Evolutionary conservation across 441 rosid species (phyloP).

Genomic region (Biscutella laevigata): DNA sequence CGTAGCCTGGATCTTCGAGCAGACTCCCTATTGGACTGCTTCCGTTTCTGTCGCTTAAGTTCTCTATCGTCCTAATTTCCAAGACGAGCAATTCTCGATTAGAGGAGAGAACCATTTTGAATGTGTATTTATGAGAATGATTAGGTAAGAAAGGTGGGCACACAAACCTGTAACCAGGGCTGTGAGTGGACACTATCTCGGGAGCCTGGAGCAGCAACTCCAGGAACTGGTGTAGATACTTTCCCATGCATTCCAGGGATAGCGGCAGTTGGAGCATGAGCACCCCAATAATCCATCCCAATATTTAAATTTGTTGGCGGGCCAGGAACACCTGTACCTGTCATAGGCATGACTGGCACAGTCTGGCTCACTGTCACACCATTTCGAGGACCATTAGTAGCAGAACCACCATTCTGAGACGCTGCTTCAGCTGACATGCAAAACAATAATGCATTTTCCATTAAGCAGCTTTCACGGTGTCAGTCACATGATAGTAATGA

Average conservation of each 20-base stretch:
- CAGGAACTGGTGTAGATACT: slow-evolving; percentile 60
- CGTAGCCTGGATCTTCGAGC: slow-evolving; percentile 95
- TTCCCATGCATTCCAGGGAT: slow-evolving; percentile 60
- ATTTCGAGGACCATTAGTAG: slow-evolving; percentile 45
- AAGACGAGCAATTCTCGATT: not conserved
- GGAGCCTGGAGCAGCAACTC: slow-evolving; percentile 49
- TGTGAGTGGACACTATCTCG: slow-evolving; percentile 64
- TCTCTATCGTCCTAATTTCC: slow-evolving; percentile 70
- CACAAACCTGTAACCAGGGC: slow-evolving; percentile 63
- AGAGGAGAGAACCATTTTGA: too few relatives aligned
- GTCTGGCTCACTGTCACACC: slow-evolving; percentile 49
- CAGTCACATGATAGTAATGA: not conserved
- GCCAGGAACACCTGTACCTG: slow-evolving; percentile 54
- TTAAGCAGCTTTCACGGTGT: slow-evolving; percentile 14
- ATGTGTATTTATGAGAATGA: too few relatives aligned
- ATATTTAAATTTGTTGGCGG: slow-evolving; percentile 85
- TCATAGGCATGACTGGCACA: slow-evolving; percentile 38
- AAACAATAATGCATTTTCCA: slow-evolving; percentile 4
- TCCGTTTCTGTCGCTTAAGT: slow-evolving; percentile 77
- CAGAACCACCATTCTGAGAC: slow-evolving; percentile 65
- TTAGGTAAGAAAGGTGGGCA: not conserved
- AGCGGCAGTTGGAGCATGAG: slow-evolving; percentile 55
- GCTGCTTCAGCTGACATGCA: slow-evolving; percentile 39
- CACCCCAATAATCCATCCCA: slow-evolving; percentile 93
- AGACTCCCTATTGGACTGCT: slow-evolving; percentile 92